phyloP scores from a whole-genome alignment of 2,329 filamentous ascomycete genomes.

The Byssochlamys sp. region DNA sequence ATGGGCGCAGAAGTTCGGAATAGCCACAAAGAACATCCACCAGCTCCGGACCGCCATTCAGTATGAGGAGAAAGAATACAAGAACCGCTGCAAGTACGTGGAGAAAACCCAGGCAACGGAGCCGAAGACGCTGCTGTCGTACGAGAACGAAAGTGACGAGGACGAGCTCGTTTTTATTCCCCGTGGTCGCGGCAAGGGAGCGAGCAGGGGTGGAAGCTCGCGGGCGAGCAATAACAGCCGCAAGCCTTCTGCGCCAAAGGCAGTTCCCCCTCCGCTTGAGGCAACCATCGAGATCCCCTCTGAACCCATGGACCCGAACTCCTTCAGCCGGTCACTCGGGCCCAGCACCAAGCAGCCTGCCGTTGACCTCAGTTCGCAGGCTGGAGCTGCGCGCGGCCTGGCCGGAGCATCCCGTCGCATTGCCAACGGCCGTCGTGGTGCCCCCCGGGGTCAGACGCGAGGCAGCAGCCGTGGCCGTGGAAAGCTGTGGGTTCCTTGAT shows the following conservation, averaged over 20 bases:
- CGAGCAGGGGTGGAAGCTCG: slow-evolving; percentile 16
- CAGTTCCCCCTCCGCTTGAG: slow-evolving; percentile 16
- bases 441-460: slow-evolving; percentile 23
- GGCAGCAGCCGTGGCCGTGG: slow-evolving; percentile 32
- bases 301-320: slow-evolving; percentile 40
- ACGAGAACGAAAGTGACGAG: slow-evolving; percentile 41
- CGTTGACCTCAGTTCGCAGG: slow-evolving; percentile 24
- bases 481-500: slow-evolving; percentile 39
- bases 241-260: slow-evolving; percentile 19
- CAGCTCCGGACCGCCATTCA: slow-evolving; percentile 39
- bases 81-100: slow-evolving; percentile 36
- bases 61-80: slow-evolving; percentile 37
- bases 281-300: slow-evolving; percentile 35
- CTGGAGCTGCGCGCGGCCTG: slow-evolving; percentile 25
- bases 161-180: slow-evolving; percentile 40
- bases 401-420: slow-evolving; percentile 25
- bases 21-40: slow-evolving; percentile 39
- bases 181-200: slow-evolving; percentile 30
- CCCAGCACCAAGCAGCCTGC: slow-evolving; percentile 17
- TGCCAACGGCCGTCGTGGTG: slow-evolving; percentile 21
- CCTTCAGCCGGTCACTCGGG: slow-evolving; percentile 36
- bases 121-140: slow-evolving; percentile 36
- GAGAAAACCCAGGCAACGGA: slow-evolving; percentile 34
- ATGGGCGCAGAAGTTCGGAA: slow-evolving; percentile 40
- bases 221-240: slow-evolving; percentile 17